Conservation (phyloP, 768 basidiomycete species). For the Trametopsis cervina region DNA sequence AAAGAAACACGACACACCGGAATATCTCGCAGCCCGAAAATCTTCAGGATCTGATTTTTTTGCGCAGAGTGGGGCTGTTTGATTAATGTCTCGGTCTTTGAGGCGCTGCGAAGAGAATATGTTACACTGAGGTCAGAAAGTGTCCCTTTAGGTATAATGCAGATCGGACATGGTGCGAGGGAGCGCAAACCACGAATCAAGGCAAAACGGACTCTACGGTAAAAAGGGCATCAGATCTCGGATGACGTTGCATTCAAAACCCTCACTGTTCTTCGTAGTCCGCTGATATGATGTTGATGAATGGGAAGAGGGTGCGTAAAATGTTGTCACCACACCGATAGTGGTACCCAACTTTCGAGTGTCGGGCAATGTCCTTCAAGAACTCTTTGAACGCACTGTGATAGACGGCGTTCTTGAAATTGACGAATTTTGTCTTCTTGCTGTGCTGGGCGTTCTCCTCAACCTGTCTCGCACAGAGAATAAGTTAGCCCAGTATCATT, state of each 20-base stretch:
- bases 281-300: slow-evolving; percentile 19
- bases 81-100: background rate
- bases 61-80: background rate
- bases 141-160: slow-evolving; percentile 9
- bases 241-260: background rate
- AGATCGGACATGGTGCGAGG: slow-evolving; percentile 16
- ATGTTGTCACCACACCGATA: slow-evolving; percentile 9
- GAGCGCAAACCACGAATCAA: slow-evolving; percentile 11
- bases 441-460: slow-evolving; percentile 2
- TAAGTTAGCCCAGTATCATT: too few relatives aligned
- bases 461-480: slow-evolving; percentile 1
- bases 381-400: slow-evolving; percentile 15
- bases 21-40: slow-evolving; percentile 16
- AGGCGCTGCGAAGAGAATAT: slow-evolving; percentile 14
- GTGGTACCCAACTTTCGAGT: slow-evolving; percentile 13
- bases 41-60: slow-evolving; percentile 12
- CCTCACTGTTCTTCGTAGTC: slow-evolving; percentile 25
- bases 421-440: too few relatives aligned
- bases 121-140: slow-evolving; percentile 2
- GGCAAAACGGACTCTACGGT: slow-evolving; percentile 16
- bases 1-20: too few relatives aligned
- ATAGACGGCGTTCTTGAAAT: slow-evolving; percentile 19
- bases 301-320: slow-evolving; percentile 11
- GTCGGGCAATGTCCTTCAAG: slow-evolving; percentile 7
- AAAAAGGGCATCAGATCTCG: slow-evolving; percentile 9